phyloP scores from a whole-genome alignment of 257 asterid species.

The Petrea volubilis region DNA sequence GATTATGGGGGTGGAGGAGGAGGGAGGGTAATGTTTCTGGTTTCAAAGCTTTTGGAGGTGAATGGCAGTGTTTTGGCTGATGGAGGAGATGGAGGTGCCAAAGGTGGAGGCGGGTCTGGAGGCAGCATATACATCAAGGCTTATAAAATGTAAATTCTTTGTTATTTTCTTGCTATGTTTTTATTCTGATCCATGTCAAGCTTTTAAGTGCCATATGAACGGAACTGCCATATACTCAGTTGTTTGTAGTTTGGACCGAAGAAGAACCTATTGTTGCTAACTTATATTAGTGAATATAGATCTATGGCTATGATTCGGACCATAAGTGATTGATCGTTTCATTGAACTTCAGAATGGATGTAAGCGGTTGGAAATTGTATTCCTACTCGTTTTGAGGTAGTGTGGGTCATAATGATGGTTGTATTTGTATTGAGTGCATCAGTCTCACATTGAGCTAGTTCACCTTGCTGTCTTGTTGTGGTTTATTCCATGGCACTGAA shows the following conservation, averaged over 20 bases:
- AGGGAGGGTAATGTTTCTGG: constrained; percentile 65
- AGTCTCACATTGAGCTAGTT: constrained; percentile 1
- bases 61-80: constrained; percentile 84
- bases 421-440: constrained; percentile 8
- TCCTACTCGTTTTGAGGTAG: constrained; percentile 10
- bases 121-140: constrained; percentile 90
- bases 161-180: constrained; percentile 24
- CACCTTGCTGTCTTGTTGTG: background rate
- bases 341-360: background rate
- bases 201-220: background rate
- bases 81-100: constrained; percentile 88
- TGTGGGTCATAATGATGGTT: background rate
- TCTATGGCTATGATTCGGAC: constrained; percentile 17
- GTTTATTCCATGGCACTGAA: constrained; percentile 7
- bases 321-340: background rate
- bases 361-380: background rate
- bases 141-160: constrained; percentile 66
- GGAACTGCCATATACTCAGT: background rate
- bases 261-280: constrained; percentile 16
- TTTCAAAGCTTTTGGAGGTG: constrained; percentile 63
- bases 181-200: background rate
- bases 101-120: constrained; percentile 99
- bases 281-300: background rate
- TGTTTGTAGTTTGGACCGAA: constrained; percentile 18
- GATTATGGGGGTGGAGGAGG: constrained; percentile 99